Percentiles rank a stretch among this genome's conserved stretches.
Evolutionary conservation across 148 eudicot species (phyloP).

Genomic region (Mesembryanthemum crystallinum): DNA sequence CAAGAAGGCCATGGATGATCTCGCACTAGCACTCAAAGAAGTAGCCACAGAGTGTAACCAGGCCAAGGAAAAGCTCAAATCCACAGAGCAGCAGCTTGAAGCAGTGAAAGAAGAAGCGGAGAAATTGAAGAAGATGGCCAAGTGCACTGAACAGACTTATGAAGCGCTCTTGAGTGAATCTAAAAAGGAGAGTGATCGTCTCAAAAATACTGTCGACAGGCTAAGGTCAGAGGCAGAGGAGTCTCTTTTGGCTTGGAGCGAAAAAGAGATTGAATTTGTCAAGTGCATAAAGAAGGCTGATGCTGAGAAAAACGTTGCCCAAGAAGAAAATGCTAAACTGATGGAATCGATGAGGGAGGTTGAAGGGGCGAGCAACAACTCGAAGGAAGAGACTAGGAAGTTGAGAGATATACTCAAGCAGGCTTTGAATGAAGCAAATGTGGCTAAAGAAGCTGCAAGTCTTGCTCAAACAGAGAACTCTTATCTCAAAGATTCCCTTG

Average conservation of each 20-base stretch:
- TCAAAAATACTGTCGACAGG: slow-evolving; percentile 52
- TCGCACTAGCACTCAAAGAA: slow-evolving; percentile 76
- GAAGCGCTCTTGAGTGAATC: slow-evolving; percentile 41
- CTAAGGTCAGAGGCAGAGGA: slow-evolving; percentile 75
- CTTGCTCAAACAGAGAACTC: slow-evolving; percentile 69
- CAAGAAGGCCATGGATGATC: slow-evolving; percentile 80
- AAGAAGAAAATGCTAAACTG: slow-evolving; percentile 36
- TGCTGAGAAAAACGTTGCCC: slow-evolving; percentile 45
- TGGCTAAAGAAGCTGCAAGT: slow-evolving; percentile 81
- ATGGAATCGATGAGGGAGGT: slow-evolving; percentile 32
- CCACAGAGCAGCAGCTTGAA: slow-evolving; percentile 40
- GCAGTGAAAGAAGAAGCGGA: slow-evolving; percentile 44
- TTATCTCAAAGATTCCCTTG: slow-evolving; percentile 48
- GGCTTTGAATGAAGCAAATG: slow-evolving; percentile 70
- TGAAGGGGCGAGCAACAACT: slow-evolving; percentile 31
- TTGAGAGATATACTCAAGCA: slow-evolving; percentile 80
- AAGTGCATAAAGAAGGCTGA: slow-evolving; percentile 68
- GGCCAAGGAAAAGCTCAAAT: slow-evolving; percentile 48
- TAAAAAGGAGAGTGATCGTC: slow-evolving; percentile 45
- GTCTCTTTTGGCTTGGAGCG: slow-evolving; percentile 62
- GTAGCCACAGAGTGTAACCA: slow-evolving; percentile 59
- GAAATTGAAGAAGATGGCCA: slow-evolving; percentile 34
- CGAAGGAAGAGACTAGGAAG: slow-evolving; percentile 61
- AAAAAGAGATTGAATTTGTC: slow-evolving; percentile 72
- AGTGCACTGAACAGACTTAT: slow-evolving; percentile 40